Conservation (phyloP, 495 filamentous ascomycete species). For the Amniculicola lignicola region DNA sequence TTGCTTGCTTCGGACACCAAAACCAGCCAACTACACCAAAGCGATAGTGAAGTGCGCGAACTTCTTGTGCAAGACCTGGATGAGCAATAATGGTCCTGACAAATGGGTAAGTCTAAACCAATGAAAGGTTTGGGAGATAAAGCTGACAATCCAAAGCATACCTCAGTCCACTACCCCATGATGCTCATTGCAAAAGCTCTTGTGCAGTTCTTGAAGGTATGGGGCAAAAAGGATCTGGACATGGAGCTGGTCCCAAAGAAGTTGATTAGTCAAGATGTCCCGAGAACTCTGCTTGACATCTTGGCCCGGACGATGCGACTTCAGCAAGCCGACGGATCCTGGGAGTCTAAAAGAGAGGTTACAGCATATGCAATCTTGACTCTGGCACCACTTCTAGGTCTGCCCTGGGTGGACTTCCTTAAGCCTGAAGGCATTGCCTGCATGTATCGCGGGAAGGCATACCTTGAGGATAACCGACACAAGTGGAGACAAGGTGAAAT, state of each 20-base stretch:
- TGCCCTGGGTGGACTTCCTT: constrained; percentile 24
- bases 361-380: constrained; percentile 30
- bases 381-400: constrained; percentile 10
- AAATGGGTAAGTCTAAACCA: constrained; percentile 25
- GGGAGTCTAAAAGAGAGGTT: constrained; percentile 26
- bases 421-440: constrained; percentile 22
- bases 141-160: constrained; percentile 12
- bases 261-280: constrained; percentile 15
- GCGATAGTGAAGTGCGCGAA: constrained; percentile 20
- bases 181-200: constrained; percentile 25
- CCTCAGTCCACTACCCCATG: constrained; percentile 29
- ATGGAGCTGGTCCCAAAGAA: constrained; percentile 2
- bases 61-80: constrained; percentile 20
- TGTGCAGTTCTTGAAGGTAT: constrained; percentile 12
- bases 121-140: background rate
- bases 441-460: constrained; percentile 28
- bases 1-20: constrained; percentile 13
- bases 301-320: constrained; percentile 19
- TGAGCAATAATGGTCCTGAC: constrained; percentile 14
- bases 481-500: constrained; percentile 15
- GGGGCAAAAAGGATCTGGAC: constrained; percentile 22
- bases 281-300: constrained; percentile 21
- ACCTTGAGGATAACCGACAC: constrained; percentile 18
- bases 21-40: constrained; percentile 24
- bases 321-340: constrained; percentile 25